A percentile compares a stretch with the other conserved stretches of the same genome.
phyloP scores from a whole-genome alignment of 2,329 filamentous ascomycete genomes.

The Aspergillus ochraceoroseus region DNA sequence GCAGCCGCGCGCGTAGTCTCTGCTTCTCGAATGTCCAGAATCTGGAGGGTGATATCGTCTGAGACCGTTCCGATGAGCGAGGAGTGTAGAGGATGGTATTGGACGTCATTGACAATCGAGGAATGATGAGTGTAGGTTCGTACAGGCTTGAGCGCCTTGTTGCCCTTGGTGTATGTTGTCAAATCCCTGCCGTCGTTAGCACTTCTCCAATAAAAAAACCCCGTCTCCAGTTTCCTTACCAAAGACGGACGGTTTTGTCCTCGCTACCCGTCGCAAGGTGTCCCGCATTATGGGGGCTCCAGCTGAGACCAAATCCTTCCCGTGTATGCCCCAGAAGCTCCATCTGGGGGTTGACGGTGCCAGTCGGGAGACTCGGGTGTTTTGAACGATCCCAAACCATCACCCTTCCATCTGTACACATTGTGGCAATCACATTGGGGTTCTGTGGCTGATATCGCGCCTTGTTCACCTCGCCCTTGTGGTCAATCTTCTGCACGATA shows the following conservation, averaged over 20 bases:
- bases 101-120: slow-evolving; percentile 92
- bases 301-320: slow-evolving; percentile 89
- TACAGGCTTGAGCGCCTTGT: slow-evolving; percentile 64
- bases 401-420: slow-evolving; percentile 80
- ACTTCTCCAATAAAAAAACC: background rate
- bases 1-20: slow-evolving; percentile 64
- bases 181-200: slow-evolving; percentile 60
- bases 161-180: slow-evolving; percentile 65
- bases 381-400: slow-evolving; percentile 96
- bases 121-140: slow-evolving; percentile 81
- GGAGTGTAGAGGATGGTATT: slow-evolving; percentile 83
- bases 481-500: slow-evolving; percentile 92
- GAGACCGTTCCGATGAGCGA: slow-evolving; percentile 88
- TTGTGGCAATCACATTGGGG: slow-evolving; percentile 89
- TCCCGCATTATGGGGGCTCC: slow-evolving; percentile 80
- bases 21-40: slow-evolving; percentile 74
- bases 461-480: slow-evolving; percentile 97
- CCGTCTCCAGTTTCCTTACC: slow-evolving; percentile 50
- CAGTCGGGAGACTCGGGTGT: slow-evolving; percentile 72
- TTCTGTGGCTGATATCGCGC: slow-evolving; percentile 97
- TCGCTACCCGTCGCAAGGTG: slow-evolving; percentile 85
- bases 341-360: slow-evolving; percentile 72
- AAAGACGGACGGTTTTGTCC: slow-evolving; percentile 84
- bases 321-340: slow-evolving; percentile 77
- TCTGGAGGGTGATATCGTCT: slow-evolving; percentile 87